Percentiles rank a stretch among this genome's conserved stretches.
Evolutionary conservation across 106 monocot genomes (phyloP).

Genomic region (Triglochin maritima): DNA sequence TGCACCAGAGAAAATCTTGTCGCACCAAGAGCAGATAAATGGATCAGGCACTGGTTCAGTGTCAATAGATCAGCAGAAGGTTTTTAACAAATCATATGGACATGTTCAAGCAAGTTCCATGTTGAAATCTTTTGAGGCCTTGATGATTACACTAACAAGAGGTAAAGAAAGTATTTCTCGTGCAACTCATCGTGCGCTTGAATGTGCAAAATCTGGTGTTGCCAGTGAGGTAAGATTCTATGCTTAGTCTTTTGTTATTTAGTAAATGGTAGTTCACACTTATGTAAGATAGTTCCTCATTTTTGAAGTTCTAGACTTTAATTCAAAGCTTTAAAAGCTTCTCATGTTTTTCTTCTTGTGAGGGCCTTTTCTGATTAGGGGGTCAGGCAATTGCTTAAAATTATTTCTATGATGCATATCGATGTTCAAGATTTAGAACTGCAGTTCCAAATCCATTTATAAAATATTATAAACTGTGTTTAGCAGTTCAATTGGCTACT

Average conservation of each 20-base stretch:
- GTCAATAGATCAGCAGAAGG: conserved; percentile 12
- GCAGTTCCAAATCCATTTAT: too few species aligned
- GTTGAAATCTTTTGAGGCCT: conserved; percentile 60
- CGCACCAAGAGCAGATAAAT: not conserved
- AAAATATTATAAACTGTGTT: too few species aligned
- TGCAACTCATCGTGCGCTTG: conserved; percentile 87
- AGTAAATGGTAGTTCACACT: too few species aligned
- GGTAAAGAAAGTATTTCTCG: conserved; percentile 92
- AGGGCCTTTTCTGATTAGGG: too few species aligned
- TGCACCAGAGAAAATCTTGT: conserved; percentile 6
- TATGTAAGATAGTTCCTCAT: too few species aligned
- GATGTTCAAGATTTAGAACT: too few species aligned
- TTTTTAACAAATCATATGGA: conserved; percentile 15
- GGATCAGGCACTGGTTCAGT: not conserved
- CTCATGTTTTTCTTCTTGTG: too few species aligned
- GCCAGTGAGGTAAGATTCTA: conserved; percentile 57
- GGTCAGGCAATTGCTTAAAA: too few species aligned
- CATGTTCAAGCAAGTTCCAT: conserved; percentile 49
- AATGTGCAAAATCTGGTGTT: conserved; percentile 75
- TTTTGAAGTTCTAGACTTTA: too few species aligned
- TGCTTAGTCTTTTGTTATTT: conserved; percentile 3
- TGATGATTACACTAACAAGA: conserved; percentile 64
- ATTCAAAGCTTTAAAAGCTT: too few species aligned
- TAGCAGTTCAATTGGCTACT: too few species aligned
- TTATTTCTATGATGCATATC: too few species aligned